A percentile compares a stretch with the other conserved stretches of the same genome.
These are phyloP conservation scores for Bipolaris victoriae DNA, from an alignment of 2,329 filamentous ascomycete genomes.

Conservation along the genomic window DNA sequence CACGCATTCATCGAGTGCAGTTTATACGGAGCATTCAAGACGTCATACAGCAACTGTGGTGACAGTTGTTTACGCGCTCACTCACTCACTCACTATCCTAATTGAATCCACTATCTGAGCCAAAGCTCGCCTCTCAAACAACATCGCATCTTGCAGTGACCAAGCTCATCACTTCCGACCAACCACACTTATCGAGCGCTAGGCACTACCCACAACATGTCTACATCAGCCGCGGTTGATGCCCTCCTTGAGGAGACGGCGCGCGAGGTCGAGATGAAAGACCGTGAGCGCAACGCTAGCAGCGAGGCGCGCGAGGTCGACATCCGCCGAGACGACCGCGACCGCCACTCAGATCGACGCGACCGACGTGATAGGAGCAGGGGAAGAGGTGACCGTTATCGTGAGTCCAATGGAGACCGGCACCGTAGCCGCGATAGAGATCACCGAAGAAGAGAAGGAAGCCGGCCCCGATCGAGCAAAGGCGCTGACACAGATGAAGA, in stretches of 20 bases:
- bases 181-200: slow-evolving; percentile 35
- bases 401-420: slow-evolving; percentile 42
- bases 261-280: slow-evolving; percentile 29
- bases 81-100: slow-evolving; percentile 24
- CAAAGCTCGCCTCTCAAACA: slow-evolving; percentile 25
- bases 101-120: slow-evolving; percentile 30
- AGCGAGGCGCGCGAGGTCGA: slow-evolving; percentile 39
- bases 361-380: slow-evolving; percentile 41
- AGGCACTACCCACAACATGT: slow-evolving; percentile 27
- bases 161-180: slow-evolving; percentile 28
- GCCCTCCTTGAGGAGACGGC: slow-evolving; percentile 75
- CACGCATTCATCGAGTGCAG: slow-evolving; percentile 20
- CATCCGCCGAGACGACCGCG: slow-evolving; percentile 40
- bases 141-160: slow-evolving; percentile 32
- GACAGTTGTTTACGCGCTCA: slow-evolving; percentile 19
- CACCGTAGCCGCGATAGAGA: slow-evolving; percentile 43
- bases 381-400: slow-evolving; percentile 36
- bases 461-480: slow-evolving; percentile 40
- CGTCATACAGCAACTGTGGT: slow-evolving; percentile 19
- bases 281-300: slow-evolving; percentile 23
- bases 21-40: slow-evolving; percentile 19
- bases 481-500: slow-evolving; percentile 48
- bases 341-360: slow-evolving; percentile 30
- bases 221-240: slow-evolving; percentile 75
- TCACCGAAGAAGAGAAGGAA: slow-evolving; percentile 38